These are phyloP conservation scores for Penicillium longicatenatum DNA, from an alignment of 495 filamentous ascomycete genomes.

Conservation along the genomic window DNA sequence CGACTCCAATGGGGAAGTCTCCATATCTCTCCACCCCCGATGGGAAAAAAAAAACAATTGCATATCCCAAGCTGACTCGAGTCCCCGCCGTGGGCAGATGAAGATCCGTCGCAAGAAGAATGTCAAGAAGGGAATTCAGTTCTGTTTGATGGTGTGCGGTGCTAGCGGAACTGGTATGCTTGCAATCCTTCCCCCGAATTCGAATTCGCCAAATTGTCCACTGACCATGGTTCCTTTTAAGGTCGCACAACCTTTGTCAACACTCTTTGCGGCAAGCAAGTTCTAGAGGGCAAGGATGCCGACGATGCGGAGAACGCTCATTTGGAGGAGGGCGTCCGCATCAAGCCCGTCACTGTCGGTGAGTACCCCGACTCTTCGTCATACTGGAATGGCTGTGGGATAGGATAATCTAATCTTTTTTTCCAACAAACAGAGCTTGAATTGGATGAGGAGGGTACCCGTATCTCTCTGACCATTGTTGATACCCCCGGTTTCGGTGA, in stretches of 20 bases:
- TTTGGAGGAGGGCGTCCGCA: conserved; percentile 93
- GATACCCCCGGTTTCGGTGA: conserved; percentile 98
- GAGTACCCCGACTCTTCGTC: conserved; percentile 37
- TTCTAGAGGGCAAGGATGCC: conserved; percentile 82
- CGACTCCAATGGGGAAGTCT: conserved; percentile 33
- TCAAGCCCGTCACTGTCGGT: conserved; percentile 98
- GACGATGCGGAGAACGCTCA: conserved; percentile 89
- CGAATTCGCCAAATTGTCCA: conserved; percentile 30
- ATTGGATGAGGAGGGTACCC: conserved; percentile 96
- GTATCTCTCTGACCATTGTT: conserved; percentile 96
- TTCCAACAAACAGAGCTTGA: conserved; percentile 69
- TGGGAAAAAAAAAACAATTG: conserved; percentile 23
- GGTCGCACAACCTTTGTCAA: conserved; percentile 99
- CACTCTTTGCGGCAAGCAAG: conserved; percentile 94
- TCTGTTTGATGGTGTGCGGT: conserved; percentile 99
- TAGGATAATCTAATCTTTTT: neutral
- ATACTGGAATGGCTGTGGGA: neutral
- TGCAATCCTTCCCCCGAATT: conserved; percentile 3
- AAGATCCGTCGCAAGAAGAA: conserved; percentile 99
- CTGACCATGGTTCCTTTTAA: conserved; percentile 39
- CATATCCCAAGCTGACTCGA: conserved; percentile 25
- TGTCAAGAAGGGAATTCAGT: conserved; percentile 99
- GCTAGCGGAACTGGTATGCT: conserved; percentile 93
- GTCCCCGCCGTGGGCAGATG: conserved; percentile 55
- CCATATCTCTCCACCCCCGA: conserved; percentile 26